Percentiles rank a stretch among this genome's conserved stretches.
These are phyloP conservation scores for Pichia kudriavzevii DNA, from an alignment of 1,139 yeast genomes.

Conservation along the genomic window DNA sequence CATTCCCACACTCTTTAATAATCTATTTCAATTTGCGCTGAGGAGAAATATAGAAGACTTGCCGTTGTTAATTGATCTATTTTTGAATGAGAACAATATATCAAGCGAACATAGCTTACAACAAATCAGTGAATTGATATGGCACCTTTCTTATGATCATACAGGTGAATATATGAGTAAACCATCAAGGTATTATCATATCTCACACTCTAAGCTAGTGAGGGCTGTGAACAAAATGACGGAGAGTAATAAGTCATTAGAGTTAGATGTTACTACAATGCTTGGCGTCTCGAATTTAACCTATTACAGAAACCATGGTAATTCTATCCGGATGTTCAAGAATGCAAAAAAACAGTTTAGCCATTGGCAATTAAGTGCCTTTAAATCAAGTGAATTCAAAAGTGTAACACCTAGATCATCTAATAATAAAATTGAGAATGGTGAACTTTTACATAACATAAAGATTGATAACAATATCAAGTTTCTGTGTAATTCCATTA, in stretches of 20 bases:
- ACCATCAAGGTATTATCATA: conserved; percentile 19
- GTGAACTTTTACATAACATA: conserved; percentile 6
- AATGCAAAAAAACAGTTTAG: conserved; percentile 26
- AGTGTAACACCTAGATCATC: conserved; percentile 10
- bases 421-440: conserved; percentile 1
- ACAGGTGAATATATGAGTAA: conserved; percentile 20
- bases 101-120: conserved; percentile 13
- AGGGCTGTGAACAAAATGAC: conserved; percentile 18
- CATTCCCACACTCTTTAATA: conserved; percentile 23
- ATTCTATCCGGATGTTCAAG: conserved; percentile 21
- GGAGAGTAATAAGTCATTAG: conserved; percentile 11
- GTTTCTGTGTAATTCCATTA: conserved; percentile 23
- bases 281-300: conserved; percentile 24
- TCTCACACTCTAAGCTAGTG: conserved; percentile 22
- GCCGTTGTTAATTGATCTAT: conserved; percentile 18
- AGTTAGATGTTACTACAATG: conserved; percentile 22
- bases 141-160: conserved; percentile 25
- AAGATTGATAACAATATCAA: conserved; percentile 24
- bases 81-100: conserved; percentile 13
- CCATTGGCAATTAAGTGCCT: conserved; percentile 26
- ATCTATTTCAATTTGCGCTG: conserved; percentile 21
- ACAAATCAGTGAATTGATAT: conserved; percentile 24
- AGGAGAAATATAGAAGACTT: conserved; percentile 18
- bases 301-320: conserved; percentile 18
- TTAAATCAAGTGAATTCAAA: conserved; percentile 26